Percentiles rank a stretch among this genome's conserved stretches.
These are phyloP conservation scores for Coniferiporia weirii DNA, from an alignment of 1,284 basidiomycete species.

Conservation along the genomic window DNA sequence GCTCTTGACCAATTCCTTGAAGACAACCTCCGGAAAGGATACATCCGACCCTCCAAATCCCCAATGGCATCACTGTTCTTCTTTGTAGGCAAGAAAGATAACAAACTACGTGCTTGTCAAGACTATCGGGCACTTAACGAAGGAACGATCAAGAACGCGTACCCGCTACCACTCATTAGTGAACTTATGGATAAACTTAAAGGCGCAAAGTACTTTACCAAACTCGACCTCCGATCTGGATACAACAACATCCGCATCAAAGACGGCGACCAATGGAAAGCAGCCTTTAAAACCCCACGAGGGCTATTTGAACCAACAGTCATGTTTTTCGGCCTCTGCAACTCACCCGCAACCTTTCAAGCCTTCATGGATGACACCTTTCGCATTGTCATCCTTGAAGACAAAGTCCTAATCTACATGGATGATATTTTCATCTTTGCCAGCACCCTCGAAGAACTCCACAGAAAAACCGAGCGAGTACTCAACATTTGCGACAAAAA, in stretches of 20 bases:
- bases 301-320: not conserved
- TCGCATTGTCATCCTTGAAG: no score
- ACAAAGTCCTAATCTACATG: no score
- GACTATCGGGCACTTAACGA: not conserved
- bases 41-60: conserved; percentile 32
- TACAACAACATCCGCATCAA: not conserved
- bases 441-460: no score
- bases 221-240: not conserved
- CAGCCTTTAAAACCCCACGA: no score
- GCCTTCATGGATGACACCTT: no score
- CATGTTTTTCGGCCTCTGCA: no score
- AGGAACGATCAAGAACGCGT: not conserved
- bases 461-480: no score
- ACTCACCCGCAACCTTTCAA: no score
- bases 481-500: no score
- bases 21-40: not conserved
- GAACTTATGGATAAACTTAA: not conserved
- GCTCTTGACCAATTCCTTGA: not conserved
- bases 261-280: not conserved
- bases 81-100: conserved; percentile 44
- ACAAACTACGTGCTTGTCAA: conserved; percentile 20
- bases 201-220: not conserved
- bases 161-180: not conserved
- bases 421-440: no score
- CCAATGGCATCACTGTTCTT: conserved; percentile 35